Base-by-base conservation (phyloP, 768 basidiomycete genomes). In the Boletus vinaceobasis region DNA sequence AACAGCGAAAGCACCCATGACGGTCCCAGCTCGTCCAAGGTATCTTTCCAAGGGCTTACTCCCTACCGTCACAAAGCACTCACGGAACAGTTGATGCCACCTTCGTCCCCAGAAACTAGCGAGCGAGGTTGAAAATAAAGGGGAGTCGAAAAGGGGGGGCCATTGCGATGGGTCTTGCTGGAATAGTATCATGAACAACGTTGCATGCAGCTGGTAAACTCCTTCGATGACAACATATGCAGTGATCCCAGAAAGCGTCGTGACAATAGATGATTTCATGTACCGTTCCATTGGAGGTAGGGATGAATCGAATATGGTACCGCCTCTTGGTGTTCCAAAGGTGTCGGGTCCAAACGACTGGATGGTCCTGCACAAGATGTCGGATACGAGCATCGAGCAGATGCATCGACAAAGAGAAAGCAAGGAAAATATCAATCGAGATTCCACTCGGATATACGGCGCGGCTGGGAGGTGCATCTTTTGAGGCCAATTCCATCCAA, bases 11-110 rank as follows among this genome's bases (percentile, higher is more conserved):
- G 78, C 79, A 7, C 84, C 85, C 3, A 88, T 52, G 8, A 87
- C 70, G 4, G 65, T 68, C 5, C 82, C 83, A 3, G 63, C 52
- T 19, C 77, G 76, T 23, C 86, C 85, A 27, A 81, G 60, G 5
- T 81, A 56, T 49, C 60, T 61, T 27, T 65, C 64, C 27, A 81
- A 48, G 0, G 81, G 80, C 32, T 70, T 71, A 10, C 72, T 71
- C 13, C 85, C 86, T n/a, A 82, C 56, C 13, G 65, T 67, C 39
- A 85, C 67, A 60, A 88, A 87, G 36, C 67, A 61, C 42, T 83
- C 77, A 10, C 86, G 77, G 62, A 87, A 85, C 6, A 82, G 55
- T 60, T 87, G 86, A 59, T 89, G 87, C 87, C 88, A 89, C n/a
- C 78, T 70, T 52, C 57, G 65, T 4, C 77, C 73, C 88, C 87